Evolutionary conservation across 2,329 filamentous ascomycete genomes (phyloP).

Genomic region (Rhinocladiella similis): DNA sequence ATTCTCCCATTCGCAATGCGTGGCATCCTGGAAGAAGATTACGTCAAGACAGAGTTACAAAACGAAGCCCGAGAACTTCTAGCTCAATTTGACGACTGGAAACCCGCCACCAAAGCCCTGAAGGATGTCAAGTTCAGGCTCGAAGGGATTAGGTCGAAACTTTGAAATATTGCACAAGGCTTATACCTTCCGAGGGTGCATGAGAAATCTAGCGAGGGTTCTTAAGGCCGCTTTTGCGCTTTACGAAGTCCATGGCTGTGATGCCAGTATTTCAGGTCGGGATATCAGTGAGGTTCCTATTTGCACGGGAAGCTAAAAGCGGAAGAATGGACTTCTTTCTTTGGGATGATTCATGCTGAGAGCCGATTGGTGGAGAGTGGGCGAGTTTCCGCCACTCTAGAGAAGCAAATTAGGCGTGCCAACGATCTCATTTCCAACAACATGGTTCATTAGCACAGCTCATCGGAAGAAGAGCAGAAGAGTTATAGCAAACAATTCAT

Average conservation of each 20-base stretch:
- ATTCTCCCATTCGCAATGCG: conserved; percentile 95
- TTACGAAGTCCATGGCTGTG: too few relatives aligned
- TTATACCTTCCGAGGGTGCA: neutral
- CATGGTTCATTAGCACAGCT: neutral
- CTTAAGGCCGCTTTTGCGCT: too few relatives aligned
- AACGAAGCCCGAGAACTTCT: conserved; percentile 77
- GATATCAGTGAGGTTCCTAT: too few relatives aligned
- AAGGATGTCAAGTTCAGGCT: conserved; percentile 95
- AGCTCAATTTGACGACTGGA: conserved; percentile 91
- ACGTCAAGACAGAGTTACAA: conserved; percentile 78
- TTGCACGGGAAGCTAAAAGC: too few relatives aligned
- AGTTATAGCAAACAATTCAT: neutral
- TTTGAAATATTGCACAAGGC: conserved; percentile 38
- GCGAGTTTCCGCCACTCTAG: too few relatives aligned
- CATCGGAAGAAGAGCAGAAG: neutral
- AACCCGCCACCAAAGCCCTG: conserved; percentile 81
- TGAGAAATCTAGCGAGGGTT: too few relatives aligned
- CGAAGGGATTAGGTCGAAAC: conserved; percentile 84
- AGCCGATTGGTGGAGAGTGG: too few relatives aligned
- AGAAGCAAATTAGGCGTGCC: too few relatives aligned
- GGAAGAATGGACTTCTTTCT: too few relatives aligned
- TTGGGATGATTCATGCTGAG: too few relatives aligned
- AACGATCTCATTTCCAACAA: too few relatives aligned
- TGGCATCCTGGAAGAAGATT: conserved; percentile 85
- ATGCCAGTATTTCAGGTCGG: too few relatives aligned